Base-by-base conservation (phyloP, 495 filamentous ascomycete genomes). In the Podospora sp. region DNA sequence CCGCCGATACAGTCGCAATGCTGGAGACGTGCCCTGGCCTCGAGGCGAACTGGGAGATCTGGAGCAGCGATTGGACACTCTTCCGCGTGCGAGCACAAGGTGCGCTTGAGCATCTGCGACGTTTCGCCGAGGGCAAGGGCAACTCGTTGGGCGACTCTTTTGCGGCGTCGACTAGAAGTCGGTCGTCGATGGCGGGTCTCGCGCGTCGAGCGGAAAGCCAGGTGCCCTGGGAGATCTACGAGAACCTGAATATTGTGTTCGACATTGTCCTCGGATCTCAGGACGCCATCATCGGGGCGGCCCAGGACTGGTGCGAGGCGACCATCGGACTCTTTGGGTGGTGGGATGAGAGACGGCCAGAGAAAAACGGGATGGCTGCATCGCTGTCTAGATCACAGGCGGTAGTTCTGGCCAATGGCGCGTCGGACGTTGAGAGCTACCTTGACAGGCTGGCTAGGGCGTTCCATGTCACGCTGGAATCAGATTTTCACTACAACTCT, bases 261-360 rank as follows among this genome's bases (percentile, higher is more conserved):
- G 87, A 87, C 18, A 87, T 93, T 40, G 77, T 95, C 8, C 85
- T 92, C 1, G 93, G 94, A 22, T 84, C 88, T 55, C 77, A 85
- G 12, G 79, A 83, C 11, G 88, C 91, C 14, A 91, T 96, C 67
- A 80, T 93, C 40, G 83, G 85, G 35, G 79, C 84, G 56, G 82
- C 92, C 11, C 84, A 91, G 69, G 92, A 95, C 75, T 97, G 93
- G 93, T 83, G 93, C 55, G 94, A 97, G 77, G 92, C 92, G 0
- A 89, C 90, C 1, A 77, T 96, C 58, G 89, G 87, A 4, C 77
- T 96, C 55, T 90, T 92, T 11, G 88, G 89, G 0, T 97, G 93
- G 93, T 96, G 93, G 92, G 88, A 93, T 75, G 91, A 93, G 40
- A 85, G 91, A 18, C 88, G 89, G 61, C 83, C 83, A 20, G 77